Conservation (phyloP, 2,329 filamentous ascomycete species). For the Fonsecaea erecta region DNA sequence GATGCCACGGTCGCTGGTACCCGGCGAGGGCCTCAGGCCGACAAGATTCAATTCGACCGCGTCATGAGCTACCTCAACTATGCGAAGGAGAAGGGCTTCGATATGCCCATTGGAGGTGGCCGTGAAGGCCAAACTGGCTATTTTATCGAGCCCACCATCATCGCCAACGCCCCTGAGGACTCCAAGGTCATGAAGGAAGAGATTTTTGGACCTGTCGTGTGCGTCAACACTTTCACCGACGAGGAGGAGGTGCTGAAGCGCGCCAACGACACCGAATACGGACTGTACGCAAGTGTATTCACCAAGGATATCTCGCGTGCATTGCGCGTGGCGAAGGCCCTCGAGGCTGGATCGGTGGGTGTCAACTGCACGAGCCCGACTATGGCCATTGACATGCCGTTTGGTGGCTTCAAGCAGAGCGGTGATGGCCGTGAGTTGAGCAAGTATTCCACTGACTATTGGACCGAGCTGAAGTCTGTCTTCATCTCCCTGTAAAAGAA, state of each 20-base stretch:
- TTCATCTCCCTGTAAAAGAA: slow-evolving; percentile 30
- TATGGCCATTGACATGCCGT: slow-evolving; percentile 43
- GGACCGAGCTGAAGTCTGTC: slow-evolving; percentile 62
- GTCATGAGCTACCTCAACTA: slow-evolving; percentile 62
- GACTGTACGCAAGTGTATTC: slow-evolving; percentile 64
- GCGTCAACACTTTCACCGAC: slow-evolving; percentile 64
- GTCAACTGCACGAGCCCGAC: slow-evolving; percentile 57
- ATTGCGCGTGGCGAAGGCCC: slow-evolving; percentile 56
- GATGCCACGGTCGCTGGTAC: slow-evolving; percentile 49
- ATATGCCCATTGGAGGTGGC: slow-evolving; percentile 57
- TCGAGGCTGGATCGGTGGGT: slow-evolving; percentile 65
- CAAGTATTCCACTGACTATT: slow-evolving; percentile 59
- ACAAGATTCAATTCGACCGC: slow-evolving; percentile 67
- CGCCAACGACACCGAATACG: slow-evolving; percentile 59
- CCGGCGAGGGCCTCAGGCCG: slow-evolving; percentile 67
- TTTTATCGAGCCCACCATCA: slow-evolving; percentile 64
- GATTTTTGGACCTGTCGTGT: slow-evolving; percentile 68
- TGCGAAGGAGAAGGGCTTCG: slow-evolving; percentile 59
- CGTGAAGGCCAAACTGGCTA: slow-evolving; percentile 55
- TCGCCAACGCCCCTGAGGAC: slow-evolving; percentile 61
- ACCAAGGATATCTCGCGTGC: slow-evolving; percentile 58
- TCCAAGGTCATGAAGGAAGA: slow-evolving; percentile 63
- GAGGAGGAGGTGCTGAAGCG: slow-evolving; percentile 65
- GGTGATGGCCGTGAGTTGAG: slow-evolving; percentile 41
- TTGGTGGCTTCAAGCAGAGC: slow-evolving; percentile 42